Evolutionary conservation across 495 filamentous ascomycete species (phyloP), one percentile per base, ranked within the genome.

Genomic region (Rhizodiscina lignyota): DNA sequence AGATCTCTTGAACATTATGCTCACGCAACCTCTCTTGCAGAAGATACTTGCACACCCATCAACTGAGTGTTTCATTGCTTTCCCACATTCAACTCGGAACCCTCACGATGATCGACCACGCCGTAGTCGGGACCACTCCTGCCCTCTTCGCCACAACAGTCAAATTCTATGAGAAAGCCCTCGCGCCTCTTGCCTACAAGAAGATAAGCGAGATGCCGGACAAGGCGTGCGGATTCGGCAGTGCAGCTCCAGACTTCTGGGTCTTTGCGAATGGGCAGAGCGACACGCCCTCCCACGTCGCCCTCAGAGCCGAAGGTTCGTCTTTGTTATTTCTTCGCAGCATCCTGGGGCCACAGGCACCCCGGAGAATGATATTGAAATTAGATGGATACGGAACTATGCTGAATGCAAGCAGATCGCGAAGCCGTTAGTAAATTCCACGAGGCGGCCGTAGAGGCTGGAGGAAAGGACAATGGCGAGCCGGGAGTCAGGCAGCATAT

Each of bases 401-500:
- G 30, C 8, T 8, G 17, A 17, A 17, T 6, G 21, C 15, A 39
- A 3, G 17, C 26, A 62, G 61, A 63, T 35, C 53, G 40, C 13
- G 45, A 44, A 8, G 34, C 41, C 12, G 61, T 66, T 8, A 48
- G 60, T 18, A 48, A 43, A 4, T 66, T 63, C 42, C 46, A 67
- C 34, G 49, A 47, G 1, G 54, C 48, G 12, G 63, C 55, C 10
- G 18, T 68, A 8, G 47, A 55, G 19, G 59, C 60, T n/a, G 66
- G 67, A 0, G 66, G 53, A 4, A 58, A 32, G 15, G 42, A 48
- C 41, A 67, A 70, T 46, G 66, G 66, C 1, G 22, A 38, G 38
- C 66, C 67, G 0, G 67, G 65, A 1, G 15, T 58, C 18, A 52
- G 68, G 35, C 21, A 45, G 8, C 32, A 59, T 19, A 66, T 58